Conservation (phyloP, 2,329 filamentous ascomycete species). For the Graphilbum fragrans region DNA sequence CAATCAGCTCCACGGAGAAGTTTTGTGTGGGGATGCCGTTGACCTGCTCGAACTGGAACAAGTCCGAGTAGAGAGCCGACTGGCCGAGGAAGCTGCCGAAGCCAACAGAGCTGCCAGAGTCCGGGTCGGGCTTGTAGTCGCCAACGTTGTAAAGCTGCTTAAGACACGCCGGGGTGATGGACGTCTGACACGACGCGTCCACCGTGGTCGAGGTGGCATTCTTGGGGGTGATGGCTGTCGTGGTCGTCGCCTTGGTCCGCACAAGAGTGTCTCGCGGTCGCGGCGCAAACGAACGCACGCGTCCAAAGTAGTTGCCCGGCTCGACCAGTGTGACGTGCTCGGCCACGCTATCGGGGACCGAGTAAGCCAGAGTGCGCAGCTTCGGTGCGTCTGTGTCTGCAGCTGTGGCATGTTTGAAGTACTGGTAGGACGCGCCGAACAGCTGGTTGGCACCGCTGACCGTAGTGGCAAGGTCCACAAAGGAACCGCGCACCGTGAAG, state of each 20-base stretch:
- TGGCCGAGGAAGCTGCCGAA: slow-evolving; percentile 32
- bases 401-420: slow-evolving; percentile 9
- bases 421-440: slow-evolving; percentile 16
- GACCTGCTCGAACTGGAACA: slow-evolving; percentile 37
- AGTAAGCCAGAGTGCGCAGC: slow-evolving; percentile 45
- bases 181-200: slow-evolving; percentile 14
- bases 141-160: slow-evolving; percentile 34
- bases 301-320: slow-evolving; percentile 50
- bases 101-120: slow-evolving; percentile 24
- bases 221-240: slow-evolving; percentile 10
- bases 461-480: slow-evolving; percentile 15
- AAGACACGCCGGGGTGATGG: slow-evolving; percentile 35
- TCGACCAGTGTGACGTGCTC: slow-evolving; percentile 48
- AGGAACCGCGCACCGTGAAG: slow-evolving; percentile 27
- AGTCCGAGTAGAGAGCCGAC: slow-evolving; percentile 34
- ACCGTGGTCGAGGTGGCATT: slow-evolving; percentile 19
- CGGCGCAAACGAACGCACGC: slow-evolving; percentile 4
- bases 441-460: slow-evolving; percentile 16
- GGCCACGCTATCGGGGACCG: slow-evolving; percentile 42
- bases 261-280: background rate
- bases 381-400: slow-evolving; percentile 15
- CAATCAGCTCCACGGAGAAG: slow-evolving; percentile 44
- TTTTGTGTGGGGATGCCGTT: slow-evolving; percentile 35
- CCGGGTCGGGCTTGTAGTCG: slow-evolving; percentile 20
- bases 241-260: slow-evolving; percentile 1